phyloP scores from a whole-genome alignment of 2,329 filamentous ascomycete genomes.

The Aspergillus spinulosporus region DNA sequence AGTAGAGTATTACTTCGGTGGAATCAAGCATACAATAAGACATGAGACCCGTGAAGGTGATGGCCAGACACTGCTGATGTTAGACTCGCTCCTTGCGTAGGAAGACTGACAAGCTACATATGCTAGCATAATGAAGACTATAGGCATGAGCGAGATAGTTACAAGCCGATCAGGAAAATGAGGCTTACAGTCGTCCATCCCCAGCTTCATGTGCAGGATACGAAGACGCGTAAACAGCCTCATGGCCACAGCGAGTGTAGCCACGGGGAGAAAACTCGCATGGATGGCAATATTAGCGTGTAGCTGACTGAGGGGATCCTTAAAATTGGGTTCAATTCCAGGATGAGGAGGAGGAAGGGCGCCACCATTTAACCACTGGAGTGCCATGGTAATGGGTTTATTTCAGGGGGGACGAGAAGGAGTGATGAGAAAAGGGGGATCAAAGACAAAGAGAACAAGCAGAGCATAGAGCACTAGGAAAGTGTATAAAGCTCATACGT shows the following conservation, averaged over 20 bases:
- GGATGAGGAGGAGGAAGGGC: not conserved
- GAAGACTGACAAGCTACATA: not conserved
- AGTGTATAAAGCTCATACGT: not conserved
- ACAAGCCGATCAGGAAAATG: too few relatives aligned
- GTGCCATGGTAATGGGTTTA: too few relatives aligned
- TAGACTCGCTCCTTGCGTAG: not conserved
- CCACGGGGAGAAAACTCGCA: not conserved
- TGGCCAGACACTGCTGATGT: not conserved
- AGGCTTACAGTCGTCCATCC: conserved; percentile 2
- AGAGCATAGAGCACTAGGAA: not conserved
- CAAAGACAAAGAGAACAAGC: too few relatives aligned
- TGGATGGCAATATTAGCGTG: not conserved
- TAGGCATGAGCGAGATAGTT: not conserved
- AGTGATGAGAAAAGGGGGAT: too few relatives aligned
- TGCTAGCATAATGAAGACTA: not conserved
- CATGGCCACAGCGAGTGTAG: not conserved
- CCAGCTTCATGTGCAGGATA: not conserved
- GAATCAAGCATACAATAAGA: not conserved
- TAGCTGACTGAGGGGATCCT: not conserved
- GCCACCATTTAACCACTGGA: not conserved
- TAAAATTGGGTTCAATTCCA: not conserved
- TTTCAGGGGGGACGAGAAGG: too few relatives aligned
- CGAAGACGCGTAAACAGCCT: not conserved
- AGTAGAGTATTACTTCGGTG: too few relatives aligned
- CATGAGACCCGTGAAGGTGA: not conserved